phyloP scores from a whole-genome alignment of 2,329 filamentous ascomycete species.

The Colletotrichum tanaceti region DNA sequence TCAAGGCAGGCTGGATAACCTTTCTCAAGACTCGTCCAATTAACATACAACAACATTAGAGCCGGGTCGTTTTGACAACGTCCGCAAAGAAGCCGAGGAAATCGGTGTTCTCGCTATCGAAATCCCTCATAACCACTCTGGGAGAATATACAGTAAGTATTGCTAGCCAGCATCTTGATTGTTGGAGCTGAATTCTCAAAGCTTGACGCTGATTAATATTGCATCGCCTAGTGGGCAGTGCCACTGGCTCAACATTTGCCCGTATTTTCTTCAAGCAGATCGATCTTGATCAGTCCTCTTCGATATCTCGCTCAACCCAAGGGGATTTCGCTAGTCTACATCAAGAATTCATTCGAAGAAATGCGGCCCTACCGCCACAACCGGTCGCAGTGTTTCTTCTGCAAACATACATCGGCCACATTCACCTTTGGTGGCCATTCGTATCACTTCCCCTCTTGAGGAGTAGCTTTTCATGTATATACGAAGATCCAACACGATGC shows the following conservation, averaged over 20 bases:
- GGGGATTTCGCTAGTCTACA: neutral
- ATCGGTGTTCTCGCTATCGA: conserved; percentile 43
- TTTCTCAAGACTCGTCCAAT: neutral
- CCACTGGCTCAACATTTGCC: conserved; percentile 44
- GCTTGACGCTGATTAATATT: neutral
- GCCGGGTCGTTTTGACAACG: conserved; percentile 12
- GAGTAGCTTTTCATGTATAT: conserved; percentile 34
- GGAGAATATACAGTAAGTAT: conserved; percentile 42
- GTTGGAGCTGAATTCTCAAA: too few relatives aligned
- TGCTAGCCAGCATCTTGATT: neutral
- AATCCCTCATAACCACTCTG: conserved; percentile 33
- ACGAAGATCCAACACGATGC: conserved; percentile 38
- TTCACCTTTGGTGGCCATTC: conserved; percentile 47
- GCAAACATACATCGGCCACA: conserved; percentile 41
- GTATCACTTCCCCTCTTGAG: conserved; percentile 42
- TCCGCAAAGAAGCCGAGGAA: conserved; percentile 44
- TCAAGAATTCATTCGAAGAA: conserved; percentile 7
- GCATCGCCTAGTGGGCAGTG: conserved; percentile 41
- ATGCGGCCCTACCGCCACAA: conserved; percentile 43
- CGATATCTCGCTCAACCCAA: neutral
- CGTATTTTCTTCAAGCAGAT: conserved; percentile 46
- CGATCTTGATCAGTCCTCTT: conserved; percentile 24
- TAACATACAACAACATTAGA: neutral
- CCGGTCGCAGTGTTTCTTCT: conserved; percentile 40
- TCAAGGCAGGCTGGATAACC: conserved; percentile 20